These are phyloP conservation scores for Paramecium bursaria DNA, from an alignment of 73 alveolate species.

Conservation along the genomic window DNA sequence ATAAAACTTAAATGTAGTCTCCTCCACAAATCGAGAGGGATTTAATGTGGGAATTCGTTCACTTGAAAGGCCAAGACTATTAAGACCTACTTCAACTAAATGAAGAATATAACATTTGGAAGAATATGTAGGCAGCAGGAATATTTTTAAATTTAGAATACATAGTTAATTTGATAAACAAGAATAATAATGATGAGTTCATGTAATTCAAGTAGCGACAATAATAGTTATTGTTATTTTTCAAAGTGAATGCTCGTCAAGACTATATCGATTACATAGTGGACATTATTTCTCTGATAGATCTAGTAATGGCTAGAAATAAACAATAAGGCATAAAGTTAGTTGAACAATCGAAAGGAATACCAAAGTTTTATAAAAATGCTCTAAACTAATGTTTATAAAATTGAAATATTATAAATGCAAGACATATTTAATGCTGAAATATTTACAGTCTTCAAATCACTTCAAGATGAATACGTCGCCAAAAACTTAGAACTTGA, in stretches of 20 bases:
- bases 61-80: background rate
- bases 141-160: slow-evolving; percentile 43
- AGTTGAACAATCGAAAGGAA: background rate
- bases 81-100: slow-evolving; percentile 7
- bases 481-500: slow-evolving; percentile 45
- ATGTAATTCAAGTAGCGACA: no score
- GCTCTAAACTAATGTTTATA: no score
- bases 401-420: no score
- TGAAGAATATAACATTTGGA: slow-evolving; percentile 46
- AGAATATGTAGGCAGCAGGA: slow-evolving; percentile 54
- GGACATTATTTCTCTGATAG: slow-evolving; percentile 4
- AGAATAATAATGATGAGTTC: background rate
- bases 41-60: background rate
- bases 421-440: no score
- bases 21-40: slow-evolving; percentile 3
- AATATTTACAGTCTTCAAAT: slow-evolving; percentile 34
- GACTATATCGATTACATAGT: slow-evolving; percentile 5
- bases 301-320: background rate
- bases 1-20: no score
- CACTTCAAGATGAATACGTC: slow-evolving; percentile 25
- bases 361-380: background rate
- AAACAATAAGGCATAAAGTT: background rate
- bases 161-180: background rate
- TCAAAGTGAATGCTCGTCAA: background rate
- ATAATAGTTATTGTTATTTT: background rate